These are phyloP conservation scores for Capsicum chinense DNA, from an alignment of 257 asterid genomes.

Conservation along the genomic window DNA sequence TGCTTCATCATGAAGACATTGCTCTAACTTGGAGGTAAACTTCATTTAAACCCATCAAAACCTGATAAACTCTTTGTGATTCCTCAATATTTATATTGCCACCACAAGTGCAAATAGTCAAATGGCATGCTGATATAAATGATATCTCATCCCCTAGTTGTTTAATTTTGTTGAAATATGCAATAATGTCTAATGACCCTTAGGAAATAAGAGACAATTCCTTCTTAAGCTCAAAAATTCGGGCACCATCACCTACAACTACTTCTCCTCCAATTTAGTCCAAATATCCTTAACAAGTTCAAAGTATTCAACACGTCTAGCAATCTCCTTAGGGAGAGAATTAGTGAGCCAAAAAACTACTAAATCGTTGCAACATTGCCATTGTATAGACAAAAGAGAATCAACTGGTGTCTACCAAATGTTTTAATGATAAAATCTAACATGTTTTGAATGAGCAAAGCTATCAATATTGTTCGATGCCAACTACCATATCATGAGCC, in stretches of 20 bases:
- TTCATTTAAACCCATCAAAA: neutral
- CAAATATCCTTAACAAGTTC: neutral
- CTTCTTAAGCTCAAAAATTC: neutral
- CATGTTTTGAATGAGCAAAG: neutral
- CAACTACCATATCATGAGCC: neutral
- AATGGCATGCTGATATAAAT: neutral
- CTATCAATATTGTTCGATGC: neutral
- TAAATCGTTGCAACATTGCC: neutral
- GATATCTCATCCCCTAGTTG: neutral
- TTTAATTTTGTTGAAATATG: no score
- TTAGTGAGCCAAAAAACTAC: neutral
- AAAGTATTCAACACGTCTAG: neutral
- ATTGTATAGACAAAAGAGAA: neutral
- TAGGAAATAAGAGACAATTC: neutral
- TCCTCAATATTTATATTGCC: neutral
- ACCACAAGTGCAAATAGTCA: neutral
- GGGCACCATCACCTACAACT: neutral
- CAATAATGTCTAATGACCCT: neutral
- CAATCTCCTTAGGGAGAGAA: neutral
- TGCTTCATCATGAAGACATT: neutral
- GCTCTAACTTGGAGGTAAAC: neutral
- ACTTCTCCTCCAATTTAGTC: neutral
- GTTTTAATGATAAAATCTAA: neutral
- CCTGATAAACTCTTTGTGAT: neutral
- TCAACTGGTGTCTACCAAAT: no score